Percentiles rank a stretch among this genome's conserved stretches.
phyloP scores from a whole-genome alignment of 2,329 filamentous ascomycete species.

The Bipolaris cookei region DNA sequence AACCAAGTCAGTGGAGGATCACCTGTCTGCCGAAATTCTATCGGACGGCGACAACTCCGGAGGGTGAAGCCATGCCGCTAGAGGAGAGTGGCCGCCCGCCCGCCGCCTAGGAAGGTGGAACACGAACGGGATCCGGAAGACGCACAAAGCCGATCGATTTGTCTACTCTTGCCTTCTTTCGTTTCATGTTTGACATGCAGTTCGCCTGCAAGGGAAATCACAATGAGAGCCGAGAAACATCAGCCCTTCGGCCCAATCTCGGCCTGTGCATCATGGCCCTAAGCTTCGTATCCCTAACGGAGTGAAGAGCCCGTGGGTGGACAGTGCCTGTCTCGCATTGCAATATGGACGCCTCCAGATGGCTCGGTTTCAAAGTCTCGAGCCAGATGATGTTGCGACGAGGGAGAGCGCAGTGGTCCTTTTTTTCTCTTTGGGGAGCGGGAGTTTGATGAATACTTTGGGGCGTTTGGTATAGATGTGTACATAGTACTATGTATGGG shows the following conservation, averaged over 20 bases:
- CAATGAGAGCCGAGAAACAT: not conserved
- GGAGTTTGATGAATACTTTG: conserved; percentile 1
- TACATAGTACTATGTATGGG: conserved; percentile 9
- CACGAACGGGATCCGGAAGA: conserved; percentile 2
- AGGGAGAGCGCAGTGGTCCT: not conserved
- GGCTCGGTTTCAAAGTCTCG: conserved; percentile 1
- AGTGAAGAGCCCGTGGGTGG: not conserved
- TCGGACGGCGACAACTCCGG: conserved; percentile 32
- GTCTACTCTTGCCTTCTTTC: not conserved
- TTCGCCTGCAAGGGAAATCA: not conserved
- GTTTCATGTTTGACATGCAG: not conserved
- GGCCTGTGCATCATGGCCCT: not conserved
- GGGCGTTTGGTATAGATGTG: conserved; percentile 1
- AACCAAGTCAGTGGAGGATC: conserved; percentile 7
- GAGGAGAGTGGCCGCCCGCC: not conserved
- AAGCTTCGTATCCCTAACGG: not conserved
- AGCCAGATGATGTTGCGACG: not conserved
- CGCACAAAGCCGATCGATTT: not conserved
- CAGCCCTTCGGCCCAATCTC: conserved; percentile 10
- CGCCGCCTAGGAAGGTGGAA: conserved; percentile 5
- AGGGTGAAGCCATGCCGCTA: conserved; percentile 7
- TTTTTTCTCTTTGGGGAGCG: not conserved
- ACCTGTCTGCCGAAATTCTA: conserved; percentile 3
- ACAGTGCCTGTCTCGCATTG: conserved; percentile 7
- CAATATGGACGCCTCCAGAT: not conserved